Percentiles rank a stretch among this genome's conserved stretches.
Evolutionary conservation across 805 yeast genomes (phyloP).

Genomic region (Candida krabiensis): DNA sequence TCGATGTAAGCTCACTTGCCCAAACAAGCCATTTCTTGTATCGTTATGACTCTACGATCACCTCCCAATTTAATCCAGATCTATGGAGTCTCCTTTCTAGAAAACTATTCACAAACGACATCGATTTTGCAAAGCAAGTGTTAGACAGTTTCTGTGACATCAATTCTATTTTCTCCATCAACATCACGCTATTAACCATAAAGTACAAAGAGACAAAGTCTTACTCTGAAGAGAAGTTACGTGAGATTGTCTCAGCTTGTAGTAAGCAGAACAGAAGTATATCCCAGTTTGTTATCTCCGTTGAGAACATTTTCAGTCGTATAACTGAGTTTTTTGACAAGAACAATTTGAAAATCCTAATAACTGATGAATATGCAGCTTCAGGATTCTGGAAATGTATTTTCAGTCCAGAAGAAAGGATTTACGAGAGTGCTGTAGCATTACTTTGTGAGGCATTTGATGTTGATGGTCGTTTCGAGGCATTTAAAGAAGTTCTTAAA

Average conservation of each 20-base stretch:
- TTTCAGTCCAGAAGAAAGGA: conserved; percentile 55
- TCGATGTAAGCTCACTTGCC: conserved; percentile 26
- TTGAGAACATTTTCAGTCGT: conserved; percentile 26
- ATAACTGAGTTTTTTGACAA: conserved; percentile 25
- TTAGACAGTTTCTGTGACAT: conserved; percentile 19
- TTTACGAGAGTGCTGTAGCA: conserved; percentile 70
- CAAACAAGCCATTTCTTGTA: conserved; percentile 22
- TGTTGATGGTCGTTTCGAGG: conserved; percentile 76
- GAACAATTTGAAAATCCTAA: conserved; percentile 31
- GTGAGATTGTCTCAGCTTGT: conserved; percentile 23
- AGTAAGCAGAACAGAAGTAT: conserved; percentile 30
- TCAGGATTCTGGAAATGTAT: conserved; percentile 75
- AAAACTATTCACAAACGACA: conserved; percentile 22
- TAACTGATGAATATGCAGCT: conserved; percentile 44
- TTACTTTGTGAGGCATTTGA: conserved; percentile 76
- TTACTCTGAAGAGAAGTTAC: conserved; percentile 17
- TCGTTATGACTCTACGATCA: conserved; percentile 15
- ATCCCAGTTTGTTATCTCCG: conserved; percentile 12
- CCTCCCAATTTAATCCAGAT: conserved; percentile 21
- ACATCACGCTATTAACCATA: conserved; percentile 22
- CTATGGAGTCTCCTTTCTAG: conserved; percentile 26
- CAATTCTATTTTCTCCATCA: conserved; percentile 21
- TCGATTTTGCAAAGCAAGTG: conserved; percentile 14
- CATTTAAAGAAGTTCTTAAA: conserved; percentile 55
- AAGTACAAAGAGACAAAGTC: conserved; percentile 10